phyloP scores from a whole-genome alignment of 345 rosid species.

The Psidium guajava region DNA sequence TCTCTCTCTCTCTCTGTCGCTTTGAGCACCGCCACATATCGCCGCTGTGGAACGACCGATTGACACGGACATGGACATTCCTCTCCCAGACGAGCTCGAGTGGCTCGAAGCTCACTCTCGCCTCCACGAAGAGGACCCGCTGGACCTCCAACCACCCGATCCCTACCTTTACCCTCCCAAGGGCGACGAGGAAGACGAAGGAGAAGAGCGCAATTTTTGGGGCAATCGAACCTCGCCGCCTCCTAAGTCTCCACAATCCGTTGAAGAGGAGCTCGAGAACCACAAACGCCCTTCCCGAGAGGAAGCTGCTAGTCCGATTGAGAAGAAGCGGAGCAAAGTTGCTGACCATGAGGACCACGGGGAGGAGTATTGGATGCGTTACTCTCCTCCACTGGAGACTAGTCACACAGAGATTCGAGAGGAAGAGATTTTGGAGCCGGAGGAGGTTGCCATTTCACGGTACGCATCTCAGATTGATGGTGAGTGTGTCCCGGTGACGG shows the following conservation, averaged over 20 bases:
- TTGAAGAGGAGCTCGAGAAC: constrained; percentile 4
- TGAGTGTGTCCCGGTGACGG: constrained; percentile 70
- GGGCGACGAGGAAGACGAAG: not conserved
- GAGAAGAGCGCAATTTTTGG: not conserved
- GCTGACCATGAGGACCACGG: constrained; percentile 3
- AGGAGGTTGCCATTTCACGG: constrained; percentile 50
- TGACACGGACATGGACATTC: constrained; percentile 61
- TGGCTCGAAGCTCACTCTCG: constrained; percentile 64
- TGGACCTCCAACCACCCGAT: constrained; percentile 23
- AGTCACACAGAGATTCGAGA: not conserved
- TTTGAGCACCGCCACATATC: not conserved
- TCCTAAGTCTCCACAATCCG: constrained; percentile 8
- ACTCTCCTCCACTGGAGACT: constrained; percentile 29
- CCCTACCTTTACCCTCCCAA: constrained; percentile 19
- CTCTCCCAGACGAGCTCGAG: constrained; percentile 83
- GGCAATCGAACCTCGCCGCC: not conserved
- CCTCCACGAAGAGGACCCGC: constrained; percentile 32
- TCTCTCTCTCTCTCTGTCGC: not conserved
- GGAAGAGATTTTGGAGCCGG: constrained; percentile 16
- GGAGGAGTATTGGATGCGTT: constrained; percentile 61
- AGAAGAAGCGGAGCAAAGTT: constrained; percentile 48
- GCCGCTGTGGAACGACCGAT: not conserved
- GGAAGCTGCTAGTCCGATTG: constrained; percentile 6
- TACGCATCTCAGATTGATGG: constrained; percentile 74
- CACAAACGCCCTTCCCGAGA: constrained; percentile 45